A percentile compares a stretch with the other conserved stretches of the same genome.
Conservation (phyloP, 768 basidiomycete species). For the Mycena kentingensis region DNA sequence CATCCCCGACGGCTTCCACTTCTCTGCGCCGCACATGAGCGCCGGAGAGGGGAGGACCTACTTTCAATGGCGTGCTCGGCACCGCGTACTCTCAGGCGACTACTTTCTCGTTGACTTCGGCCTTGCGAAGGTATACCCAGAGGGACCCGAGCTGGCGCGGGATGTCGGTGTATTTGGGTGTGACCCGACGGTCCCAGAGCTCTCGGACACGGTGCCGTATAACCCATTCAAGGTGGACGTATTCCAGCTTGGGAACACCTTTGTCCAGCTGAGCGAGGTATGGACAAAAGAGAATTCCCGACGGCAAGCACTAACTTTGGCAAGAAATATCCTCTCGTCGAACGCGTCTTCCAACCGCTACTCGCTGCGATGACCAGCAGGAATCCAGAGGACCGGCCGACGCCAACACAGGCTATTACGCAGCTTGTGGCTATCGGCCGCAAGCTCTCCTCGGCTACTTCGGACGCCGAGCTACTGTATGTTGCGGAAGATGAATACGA, state of each 20-base stretch:
- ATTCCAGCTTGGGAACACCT: conserved; percentile 10
- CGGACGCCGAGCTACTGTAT: too few species aligned
- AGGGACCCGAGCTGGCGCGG: conserved; percentile 4
- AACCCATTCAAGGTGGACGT: conserved; percentile 15
- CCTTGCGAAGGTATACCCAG: conserved; percentile 1
- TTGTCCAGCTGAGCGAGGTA: conserved; percentile 2
- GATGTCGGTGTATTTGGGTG: neutral
- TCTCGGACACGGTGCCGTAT: conserved; percentile 9
- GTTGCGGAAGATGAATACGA: too few species aligned
- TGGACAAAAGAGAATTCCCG: too few species aligned
- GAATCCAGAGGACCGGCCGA: too few species aligned
- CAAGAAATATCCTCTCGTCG: too few species aligned
- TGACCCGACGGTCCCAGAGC: conserved; percentile 9
- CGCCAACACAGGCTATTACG: too few species aligned
- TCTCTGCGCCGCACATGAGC: neutral
- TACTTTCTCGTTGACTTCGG: conserved; percentile 22
- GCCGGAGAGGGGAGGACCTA: too few species aligned
- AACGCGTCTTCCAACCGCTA: too few species aligned
- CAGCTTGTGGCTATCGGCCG: too few species aligned
- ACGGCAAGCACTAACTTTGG: too few species aligned
- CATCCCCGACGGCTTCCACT: conserved; percentile 12
- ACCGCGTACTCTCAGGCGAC: conserved; percentile 3
- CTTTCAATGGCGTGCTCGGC: neutral
- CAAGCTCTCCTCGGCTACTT: too few species aligned
- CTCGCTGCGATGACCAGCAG: too few species aligned